Evolutionary conservation across 106 monocot genomes (phyloP), one percentile per base, ranked within the genome.

Genomic region (Dendrobium officinale): DNA sequence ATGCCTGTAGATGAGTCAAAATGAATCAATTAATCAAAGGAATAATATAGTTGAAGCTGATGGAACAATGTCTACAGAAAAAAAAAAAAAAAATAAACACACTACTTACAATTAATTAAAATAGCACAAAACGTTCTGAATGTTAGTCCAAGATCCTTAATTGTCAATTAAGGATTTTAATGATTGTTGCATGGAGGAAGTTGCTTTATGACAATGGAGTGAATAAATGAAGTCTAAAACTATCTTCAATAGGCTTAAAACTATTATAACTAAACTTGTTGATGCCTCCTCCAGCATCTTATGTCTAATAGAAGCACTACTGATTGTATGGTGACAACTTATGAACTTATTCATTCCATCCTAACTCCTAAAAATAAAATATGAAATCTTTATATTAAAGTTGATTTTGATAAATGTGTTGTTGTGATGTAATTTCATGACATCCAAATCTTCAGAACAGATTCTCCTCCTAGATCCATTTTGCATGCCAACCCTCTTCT

Each of bases 1-100:
- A 79, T 78, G 94, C 92, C 98, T 98, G 92, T 49, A 49, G 19
- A 42, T 24, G 22, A 76, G 42, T 76, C 24, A 76, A 76, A 75
- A 74, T 43, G 43, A 49, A 49, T 48, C 76, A 11, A 27, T 76
- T 76, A 18, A 16, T 42, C 37, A 33, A 75, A 31, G 55, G 22
- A 24, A 42, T 15, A 33, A 78, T 40, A 73, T 55, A 55, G n/a
- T 68, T 40, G 20, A 78, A 78, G 4, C 15, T 40, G 20, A 44
- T 13, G 16, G 43, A 77, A 29, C 15, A 75, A 59, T 74, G 43
- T 19, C 74, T 20, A 51, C 24, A 43, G 20, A 3, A 19, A 74
- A 18, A 74, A 4, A 74, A 18, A 74, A 4, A 7, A 33, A 1
- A 33, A 72, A 72, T 40, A 15, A 37, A 74, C 2, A 74, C 40